Evolutionary conservation across 1,284 basidiomycete genomes (phyloP), one percentile per base, ranked within the genome.

Genomic region (Boletus sp.): DNA sequence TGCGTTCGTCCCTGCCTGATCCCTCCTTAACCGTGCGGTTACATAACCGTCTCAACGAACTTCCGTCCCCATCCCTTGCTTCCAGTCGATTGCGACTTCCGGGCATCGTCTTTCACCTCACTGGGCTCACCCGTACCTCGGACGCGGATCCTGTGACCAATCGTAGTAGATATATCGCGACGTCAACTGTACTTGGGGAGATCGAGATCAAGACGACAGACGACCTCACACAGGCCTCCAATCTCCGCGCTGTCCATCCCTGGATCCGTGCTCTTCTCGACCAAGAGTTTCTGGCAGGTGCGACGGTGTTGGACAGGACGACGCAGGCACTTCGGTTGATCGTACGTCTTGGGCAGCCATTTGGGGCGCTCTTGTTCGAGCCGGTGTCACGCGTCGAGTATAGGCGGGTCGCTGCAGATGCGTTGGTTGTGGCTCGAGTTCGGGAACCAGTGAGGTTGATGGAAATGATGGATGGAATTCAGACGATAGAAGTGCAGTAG

Each of bases 201-300:
- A n/a, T 61, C 6, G 40, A 62, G 28, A n/a, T 54, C 52, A 33
- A 46, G n/a, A 44, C 43, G n/a, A 14, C n/a, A 14, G 43, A 44
- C 14, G 43, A 44, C 13, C 23, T 44, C 11, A 48, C 53, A 8
- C 19, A 21, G 21, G 50, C 17, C 8, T 23, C 54, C 3, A 28
- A 40, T 27, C 40, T 57, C 21, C 28, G n/a, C 7, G 38, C 63
- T 13, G 16, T 54, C 25, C 56, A 64, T 46, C 52, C 62, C 6
- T 64, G 57, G 62, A 61, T 61, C 33, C 44, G 21, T 14, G 17
- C 44, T 14, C 33, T 55, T n/a, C 46, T 37, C 25, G 33, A 55
- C 21, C 54, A 55, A 35, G 54, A 55, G 44, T 55, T 55, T 27
- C 5, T 16, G 33, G 33, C 25, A 4, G 54, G 54, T 21, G 46